Percentiles rank a stretch among this genome's conserved stretches.
Evolutionary conservation across 1,139 yeast species (phyloP).

Genomic region (Magnusiomyces suaveolens): DNA sequence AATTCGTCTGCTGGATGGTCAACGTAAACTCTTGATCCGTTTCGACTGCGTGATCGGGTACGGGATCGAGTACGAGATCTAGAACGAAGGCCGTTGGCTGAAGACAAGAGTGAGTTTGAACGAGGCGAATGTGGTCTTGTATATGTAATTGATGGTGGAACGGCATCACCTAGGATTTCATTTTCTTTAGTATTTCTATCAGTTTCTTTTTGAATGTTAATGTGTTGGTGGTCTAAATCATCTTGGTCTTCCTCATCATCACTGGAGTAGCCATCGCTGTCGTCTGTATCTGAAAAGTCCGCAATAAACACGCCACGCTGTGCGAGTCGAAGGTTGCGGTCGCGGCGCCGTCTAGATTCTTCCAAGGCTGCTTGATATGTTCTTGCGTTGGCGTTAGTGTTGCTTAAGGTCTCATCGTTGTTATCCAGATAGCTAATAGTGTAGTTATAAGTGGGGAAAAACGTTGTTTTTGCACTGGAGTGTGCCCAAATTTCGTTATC

Average conservation of each 20-base stretch:
- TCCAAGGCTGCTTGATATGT: background rate
- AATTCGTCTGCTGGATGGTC: constrained; percentile 16
- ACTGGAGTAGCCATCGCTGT: background rate
- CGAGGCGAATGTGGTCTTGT: background rate
- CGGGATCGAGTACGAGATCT: too few species aligned
- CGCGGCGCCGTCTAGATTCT: background rate
- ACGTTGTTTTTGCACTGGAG: background rate
- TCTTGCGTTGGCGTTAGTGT: constrained; percentile 11
- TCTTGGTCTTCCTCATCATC: background rate
- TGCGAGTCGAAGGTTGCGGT: too few species aligned
- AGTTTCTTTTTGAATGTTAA: background rate
- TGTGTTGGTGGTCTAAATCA: background rate
- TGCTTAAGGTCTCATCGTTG: constrained; percentile 7
- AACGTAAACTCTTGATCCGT: background rate
- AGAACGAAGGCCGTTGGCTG: background rate
- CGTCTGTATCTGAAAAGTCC: background rate
- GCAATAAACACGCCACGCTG: background rate
- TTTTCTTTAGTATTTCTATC: background rate
- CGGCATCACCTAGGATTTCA: background rate
- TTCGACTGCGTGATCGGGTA: background rate
- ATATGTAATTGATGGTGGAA: background rate
- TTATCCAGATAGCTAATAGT: constrained; percentile 3
- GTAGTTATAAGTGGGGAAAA: background rate
- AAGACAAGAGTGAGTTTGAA: background rate
- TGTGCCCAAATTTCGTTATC: background rate